phyloP scores from a whole-genome alignment of 2,329 filamentous ascomycete genomes.

The Pseudocercospora crystallina region DNA sequence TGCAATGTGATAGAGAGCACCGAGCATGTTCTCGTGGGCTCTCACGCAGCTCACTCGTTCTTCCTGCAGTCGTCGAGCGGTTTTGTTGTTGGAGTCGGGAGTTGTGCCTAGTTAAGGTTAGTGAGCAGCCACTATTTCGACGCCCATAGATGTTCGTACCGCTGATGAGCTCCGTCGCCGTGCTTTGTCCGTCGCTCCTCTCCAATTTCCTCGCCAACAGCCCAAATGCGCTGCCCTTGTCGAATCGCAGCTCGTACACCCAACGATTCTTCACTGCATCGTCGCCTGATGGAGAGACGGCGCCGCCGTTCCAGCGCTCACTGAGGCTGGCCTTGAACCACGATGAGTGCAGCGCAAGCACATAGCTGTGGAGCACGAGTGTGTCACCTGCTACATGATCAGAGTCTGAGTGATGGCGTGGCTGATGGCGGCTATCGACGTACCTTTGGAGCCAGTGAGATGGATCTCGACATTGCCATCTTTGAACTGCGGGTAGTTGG shows the following conservation, averaged over 20 bases:
- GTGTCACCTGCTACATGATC: not conserved
- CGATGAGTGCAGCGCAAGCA: constrained; percentile 11
- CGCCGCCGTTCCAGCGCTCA: constrained; percentile 9
- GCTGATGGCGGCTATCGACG: too few relatives aligned
- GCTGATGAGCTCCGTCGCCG: not conserved
- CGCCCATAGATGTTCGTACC: too few relatives aligned
- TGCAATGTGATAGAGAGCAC: too few relatives aligned
- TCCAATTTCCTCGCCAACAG: not conserved
- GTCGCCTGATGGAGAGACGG: too few relatives aligned
- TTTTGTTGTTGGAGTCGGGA: too few relatives aligned
- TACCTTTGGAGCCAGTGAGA: not conserved
- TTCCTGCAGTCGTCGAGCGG: too few relatives aligned
- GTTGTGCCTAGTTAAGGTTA: too few relatives aligned
- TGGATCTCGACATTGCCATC: constrained; percentile 13
- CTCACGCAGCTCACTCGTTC: too few relatives aligned
- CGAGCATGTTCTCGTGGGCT: too few relatives aligned
- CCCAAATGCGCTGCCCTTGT: constrained; percentile 6
- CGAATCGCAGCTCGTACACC: constrained; percentile 14
- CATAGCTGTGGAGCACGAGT: constrained; percentile 10
- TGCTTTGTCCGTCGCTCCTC: not conserved
- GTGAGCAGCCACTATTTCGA: too few relatives aligned
- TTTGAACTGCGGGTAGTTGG: constrained; percentile 2
- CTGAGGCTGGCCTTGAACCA: constrained; percentile 18
- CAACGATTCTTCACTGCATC: not conserved
- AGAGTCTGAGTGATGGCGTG: too few relatives aligned